phyloP scores from a whole-genome alignment of 2,329 filamentous ascomycete genomes.

The Furcasterigmium sp. region DNA sequence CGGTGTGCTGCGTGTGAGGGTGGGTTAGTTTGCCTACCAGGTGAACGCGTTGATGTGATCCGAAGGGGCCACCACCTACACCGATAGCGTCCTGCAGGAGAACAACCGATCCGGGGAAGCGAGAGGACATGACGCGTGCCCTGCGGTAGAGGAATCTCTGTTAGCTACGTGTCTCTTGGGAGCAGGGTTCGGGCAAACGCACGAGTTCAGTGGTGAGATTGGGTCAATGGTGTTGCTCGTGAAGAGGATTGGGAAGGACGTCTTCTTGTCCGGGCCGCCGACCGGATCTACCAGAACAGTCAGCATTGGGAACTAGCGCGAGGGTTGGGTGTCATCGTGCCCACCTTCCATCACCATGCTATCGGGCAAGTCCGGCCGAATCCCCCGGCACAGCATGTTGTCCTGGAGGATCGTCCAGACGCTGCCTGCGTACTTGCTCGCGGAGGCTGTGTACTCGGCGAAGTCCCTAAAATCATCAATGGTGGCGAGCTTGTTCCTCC shows the following conservation, averaged over 20 bases:
- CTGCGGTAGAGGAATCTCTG: conserved; percentile 13
- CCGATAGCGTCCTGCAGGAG: conserved; percentile 24
- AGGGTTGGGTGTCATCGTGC: conserved; percentile 10
- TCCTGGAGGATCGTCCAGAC: conserved; percentile 19
- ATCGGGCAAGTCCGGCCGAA: conserved; percentile 19
- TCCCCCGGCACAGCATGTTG: conserved; percentile 18
- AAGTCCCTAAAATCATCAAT: conserved; percentile 19
- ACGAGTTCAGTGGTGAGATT: conserved; percentile 28
- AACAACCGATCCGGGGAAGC: conserved; percentile 22
- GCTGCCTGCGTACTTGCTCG: conserved; percentile 25
- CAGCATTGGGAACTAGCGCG: conserved; percentile 9
- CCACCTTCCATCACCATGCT: conserved; percentile 20
- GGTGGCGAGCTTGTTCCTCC: conserved; percentile 19
- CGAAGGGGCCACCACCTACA: conserved; percentile 20
- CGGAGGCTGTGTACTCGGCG: conserved; percentile 16
- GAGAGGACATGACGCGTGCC: conserved; percentile 19
- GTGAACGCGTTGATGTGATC: conserved; percentile 4
- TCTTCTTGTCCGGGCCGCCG: conserved; percentile 14
- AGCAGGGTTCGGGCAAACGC: conserved; percentile 10
- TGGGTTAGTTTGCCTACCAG: conserved; percentile 9
- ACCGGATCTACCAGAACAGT: conserved; percentile 18
- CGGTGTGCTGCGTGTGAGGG: conserved; percentile 21
- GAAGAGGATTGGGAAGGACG: conserved; percentile 31
- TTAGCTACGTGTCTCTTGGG: conserved; percentile 5
- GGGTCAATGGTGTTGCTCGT: conserved; percentile 31